phyloP scores from a whole-genome alignment of 2,329 filamentous ascomycete species.

The Grosmannia huntii region DNA sequence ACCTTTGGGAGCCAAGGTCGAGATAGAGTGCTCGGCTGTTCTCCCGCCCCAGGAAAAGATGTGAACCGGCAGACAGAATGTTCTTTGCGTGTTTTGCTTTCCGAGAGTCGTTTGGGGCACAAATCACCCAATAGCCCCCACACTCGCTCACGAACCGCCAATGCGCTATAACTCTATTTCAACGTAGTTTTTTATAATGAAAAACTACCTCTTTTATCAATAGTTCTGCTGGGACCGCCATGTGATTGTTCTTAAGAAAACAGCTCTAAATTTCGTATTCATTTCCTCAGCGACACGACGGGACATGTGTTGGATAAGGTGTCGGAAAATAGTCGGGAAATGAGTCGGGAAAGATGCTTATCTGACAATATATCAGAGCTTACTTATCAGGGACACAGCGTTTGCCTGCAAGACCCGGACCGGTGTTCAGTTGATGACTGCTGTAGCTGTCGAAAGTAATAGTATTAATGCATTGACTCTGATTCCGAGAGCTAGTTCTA shows the following conservation, averaged over 20 bases:
- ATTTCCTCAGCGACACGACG: no score
- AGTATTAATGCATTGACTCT: background rate
- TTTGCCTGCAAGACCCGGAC: background rate
- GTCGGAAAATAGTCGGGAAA: background rate
- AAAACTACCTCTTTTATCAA: no score
- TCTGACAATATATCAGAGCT: background rate
- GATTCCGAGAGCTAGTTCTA: background rate
- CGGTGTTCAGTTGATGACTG: background rate
- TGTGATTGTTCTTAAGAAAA: background rate
- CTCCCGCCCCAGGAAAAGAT: background rate
- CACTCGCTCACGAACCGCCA: background rate
- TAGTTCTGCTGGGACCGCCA: background rate
- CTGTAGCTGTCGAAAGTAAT: background rate
- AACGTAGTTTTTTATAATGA: background rate
- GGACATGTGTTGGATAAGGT: background rate
- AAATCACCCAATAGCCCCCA: background rate
- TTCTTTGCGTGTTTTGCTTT: background rate
- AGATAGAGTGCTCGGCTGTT: conserved; percentile 46
- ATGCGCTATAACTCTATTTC: background rate
- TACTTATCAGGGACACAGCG: background rate
- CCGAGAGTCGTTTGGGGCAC: background rate
- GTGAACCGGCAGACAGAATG: background rate
- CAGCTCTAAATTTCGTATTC: no score
- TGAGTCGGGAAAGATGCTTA: background rate
- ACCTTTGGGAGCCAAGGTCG: conserved; percentile 56